Evolutionary conservation across 2,329 filamentous ascomycete genomes (phyloP), one percentile per base, ranked within the genome.

Genomic region (Monosporascus ibericus): DNA sequence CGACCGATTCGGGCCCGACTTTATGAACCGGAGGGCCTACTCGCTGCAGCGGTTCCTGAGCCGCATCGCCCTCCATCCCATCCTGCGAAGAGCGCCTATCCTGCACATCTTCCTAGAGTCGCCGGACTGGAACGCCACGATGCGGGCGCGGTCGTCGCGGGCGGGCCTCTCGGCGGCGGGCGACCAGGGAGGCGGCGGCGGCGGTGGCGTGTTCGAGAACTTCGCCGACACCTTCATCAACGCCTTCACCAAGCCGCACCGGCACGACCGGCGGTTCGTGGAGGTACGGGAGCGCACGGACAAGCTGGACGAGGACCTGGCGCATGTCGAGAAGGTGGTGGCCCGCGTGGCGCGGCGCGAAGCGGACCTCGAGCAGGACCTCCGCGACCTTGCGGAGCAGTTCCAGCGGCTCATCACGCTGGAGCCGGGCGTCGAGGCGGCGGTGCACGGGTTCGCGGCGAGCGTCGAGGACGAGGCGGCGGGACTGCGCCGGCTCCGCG

Each of bases 191-290:
- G 66, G 40, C 9, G 40, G 40, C 20, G 20, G 73, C 14, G 78
- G 78, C 25, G 79, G 80, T 14, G 86, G 91, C 39, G 90, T 97
- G 44, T 94, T 99, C 62, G 94, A 99, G 67, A 92, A 89, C 63
- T 90, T 97, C 66, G 90, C 94, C 40, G 94, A 99, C 69, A 95
- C 88, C 37, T 95, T 97, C 67, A 88, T 99, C 70, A 97, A 97
- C 67, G 92, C 91, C 39, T 99, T 99, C 65, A 92, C 88, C 47
- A 99, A 97, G 71, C 87, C 96, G 1, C 89, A 97, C 75, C 95
- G 95, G 70, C 88, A 92, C 6, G 94, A 99, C 71, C 87, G 89
- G 62, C 87, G 94, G 34, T 99, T 99, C 70, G 86, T 95, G 59
- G 92, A 97, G 67, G 92, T 97, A 55, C 86, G 86, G 63, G 94